Conservation (phyloP, 2,329 filamentous ascomycete species). For the Sporothrix curviconia region DNA sequence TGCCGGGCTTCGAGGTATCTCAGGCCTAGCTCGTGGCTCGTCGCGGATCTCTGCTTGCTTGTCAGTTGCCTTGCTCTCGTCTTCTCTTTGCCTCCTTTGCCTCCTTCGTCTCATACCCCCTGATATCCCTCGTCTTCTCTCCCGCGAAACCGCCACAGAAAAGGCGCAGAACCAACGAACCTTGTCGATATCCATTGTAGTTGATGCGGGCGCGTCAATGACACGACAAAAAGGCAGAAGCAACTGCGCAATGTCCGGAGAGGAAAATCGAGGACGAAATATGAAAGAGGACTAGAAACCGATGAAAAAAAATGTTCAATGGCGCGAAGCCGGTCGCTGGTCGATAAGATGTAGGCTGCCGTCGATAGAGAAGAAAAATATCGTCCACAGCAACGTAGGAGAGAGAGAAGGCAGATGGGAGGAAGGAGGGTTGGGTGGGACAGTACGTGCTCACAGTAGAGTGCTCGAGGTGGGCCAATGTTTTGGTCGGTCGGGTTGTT, state of each 20-base stretch:
- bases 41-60: conserved; percentile 35
- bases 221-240: background rate
- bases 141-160: too few relatives aligned
- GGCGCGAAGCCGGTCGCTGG: background rate
- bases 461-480: conserved; percentile 7
- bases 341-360: conserved; percentile 4
- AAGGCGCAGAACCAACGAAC: too few relatives aligned
- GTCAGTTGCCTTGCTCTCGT: too few relatives aligned
- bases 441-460: conserved; percentile 2
- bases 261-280: background rate
- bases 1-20: conserved; percentile 61
- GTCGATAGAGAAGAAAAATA: background rate
- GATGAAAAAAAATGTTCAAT: background rate
- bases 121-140: too few relatives aligned
- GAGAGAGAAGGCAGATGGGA: background rate
- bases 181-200: conserved; percentile 12
- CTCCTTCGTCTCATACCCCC: too few relatives aligned
- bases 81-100: too few relatives aligned
- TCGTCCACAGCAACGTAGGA: background rate
- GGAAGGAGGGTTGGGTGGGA: background rate
- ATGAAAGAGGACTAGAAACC: too few relatives aligned
- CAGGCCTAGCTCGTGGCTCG: conserved; percentile 56
- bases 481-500: conserved; percentile 17
- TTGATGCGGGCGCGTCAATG: background rate
- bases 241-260: background rate